phyloP scores from a whole-genome alignment of 1,139 yeast species.

The Suhomyces atakaporum region DNA sequence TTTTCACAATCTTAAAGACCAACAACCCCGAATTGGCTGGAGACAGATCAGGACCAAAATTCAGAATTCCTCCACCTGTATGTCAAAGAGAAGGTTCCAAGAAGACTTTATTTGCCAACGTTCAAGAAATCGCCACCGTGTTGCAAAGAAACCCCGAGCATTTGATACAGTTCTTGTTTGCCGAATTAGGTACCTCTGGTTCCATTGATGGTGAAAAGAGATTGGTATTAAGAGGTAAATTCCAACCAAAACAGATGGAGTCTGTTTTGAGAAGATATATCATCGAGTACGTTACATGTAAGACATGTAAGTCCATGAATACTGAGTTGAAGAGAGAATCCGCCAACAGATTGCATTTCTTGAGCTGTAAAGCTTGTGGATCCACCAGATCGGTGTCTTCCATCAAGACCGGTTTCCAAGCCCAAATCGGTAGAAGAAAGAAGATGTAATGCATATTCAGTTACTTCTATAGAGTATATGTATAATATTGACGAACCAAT shows the following conservation, averaged over 20 bases:
- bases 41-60: constrained; percentile 87
- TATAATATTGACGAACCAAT: not conserved
- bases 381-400: constrained; percentile 96
- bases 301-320: constrained; percentile 97
- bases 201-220: constrained; percentile 98
- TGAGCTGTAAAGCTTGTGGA: constrained; percentile 98
- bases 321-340: constrained; percentile 94
- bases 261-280: constrained; percentile 95
- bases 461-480: not conserved
- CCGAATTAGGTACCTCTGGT: constrained; percentile 99
- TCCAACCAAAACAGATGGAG: constrained; percentile 97
- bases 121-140: constrained; percentile 90
- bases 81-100: constrained; percentile 97
- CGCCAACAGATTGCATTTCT: constrained; percentile 92
- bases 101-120: constrained; percentile 93
- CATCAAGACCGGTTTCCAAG: constrained; percentile 99
- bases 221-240: constrained; percentile 95
- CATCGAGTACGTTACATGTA: constrained; percentile 96
- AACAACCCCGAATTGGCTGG: constrained; percentile 99
- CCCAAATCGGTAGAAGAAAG: constrained; percentile 82
- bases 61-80: constrained; percentile 96
- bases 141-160: constrained; percentile 97
- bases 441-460: constrained; percentile 30
- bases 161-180: constrained; percentile 92
- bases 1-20: constrained; percentile 80